Percentiles rank a stretch among this genome's conserved stretches.
phyloP scores from a whole-genome alignment of 1,139 yeast species.

The Candida pseudoviswanathii region DNA sequence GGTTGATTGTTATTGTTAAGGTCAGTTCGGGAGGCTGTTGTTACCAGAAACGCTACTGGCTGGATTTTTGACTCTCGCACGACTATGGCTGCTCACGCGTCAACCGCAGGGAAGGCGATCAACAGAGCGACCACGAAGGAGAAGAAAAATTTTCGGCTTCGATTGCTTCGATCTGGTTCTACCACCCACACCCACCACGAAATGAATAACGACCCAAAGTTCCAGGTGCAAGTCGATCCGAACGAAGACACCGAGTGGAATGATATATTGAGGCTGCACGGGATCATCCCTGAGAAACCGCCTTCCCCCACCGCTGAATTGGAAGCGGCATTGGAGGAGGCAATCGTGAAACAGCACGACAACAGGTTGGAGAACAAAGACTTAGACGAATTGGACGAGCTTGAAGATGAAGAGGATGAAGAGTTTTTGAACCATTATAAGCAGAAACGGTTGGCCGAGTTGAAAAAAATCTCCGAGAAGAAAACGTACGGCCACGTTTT shows the following conservation, averaged over 20 bases:
- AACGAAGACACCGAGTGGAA: slow-evolving; percentile 99
- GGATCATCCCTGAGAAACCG: slow-evolving; percentile 89
- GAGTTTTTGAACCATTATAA: slow-evolving; percentile 74
- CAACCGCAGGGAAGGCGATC: neutral
- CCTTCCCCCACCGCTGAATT: slow-evolving; percentile 86
- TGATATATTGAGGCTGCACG: slow-evolving; percentile 86
- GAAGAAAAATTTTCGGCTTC: neutral
- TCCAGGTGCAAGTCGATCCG: slow-evolving; percentile 90
- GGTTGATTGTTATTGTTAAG: neutral
- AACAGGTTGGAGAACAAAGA: slow-evolving; percentile 74
- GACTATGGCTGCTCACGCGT: neutral
- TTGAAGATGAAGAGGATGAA: slow-evolving; percentile 81
- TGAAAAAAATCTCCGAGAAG: slow-evolving; percentile 58
- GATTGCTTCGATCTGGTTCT: too few relatives aligned
- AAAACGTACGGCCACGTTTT: slow-evolving; percentile 76
- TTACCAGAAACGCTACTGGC: neutral
- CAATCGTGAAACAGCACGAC: slow-evolving; percentile 72
- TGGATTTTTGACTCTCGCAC: slow-evolving; percentile 1
- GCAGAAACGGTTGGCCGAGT: slow-evolving; percentile 72
- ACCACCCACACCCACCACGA: too few relatives aligned
- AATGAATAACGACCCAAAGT: slow-evolving; percentile 20
- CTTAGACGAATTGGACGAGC: slow-evolving; percentile 75
- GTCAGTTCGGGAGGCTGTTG: neutral
- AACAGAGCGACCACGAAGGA: neutral
- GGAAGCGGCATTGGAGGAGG: slow-evolving; percentile 87